Base-by-base conservation (phyloP, 768 basidiomycete genomes). In the Lepiota subincarnata region DNA sequence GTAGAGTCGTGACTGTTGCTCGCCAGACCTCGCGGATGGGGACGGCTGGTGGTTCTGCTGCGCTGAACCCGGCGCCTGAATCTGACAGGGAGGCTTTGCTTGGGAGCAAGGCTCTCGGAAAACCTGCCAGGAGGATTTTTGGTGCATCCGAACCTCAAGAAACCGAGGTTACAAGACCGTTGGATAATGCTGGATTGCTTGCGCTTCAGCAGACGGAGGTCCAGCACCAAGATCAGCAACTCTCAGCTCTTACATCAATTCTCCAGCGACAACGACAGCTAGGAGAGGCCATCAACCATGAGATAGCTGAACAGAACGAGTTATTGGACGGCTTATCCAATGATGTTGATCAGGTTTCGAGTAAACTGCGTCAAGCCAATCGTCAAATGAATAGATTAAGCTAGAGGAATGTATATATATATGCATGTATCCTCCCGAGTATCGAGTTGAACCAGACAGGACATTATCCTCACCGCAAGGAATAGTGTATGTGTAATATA, bases 251-350 rank as follows among this genome's bases (percentile, higher is more conserved):
- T 43, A 86, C 89, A 0, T 79, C 90, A 0, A 85, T 97, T 55
- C 74, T 98, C 38, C 82, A 83, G 60, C 79, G 94, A 35, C 95
- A 98, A 69, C 79, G 85, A 63, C 84, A 90, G 22, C 78, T 98
- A 10, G 96, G 94, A 16, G 75, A 87, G 54, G 92, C 92, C 6
- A 97, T 98, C 55, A 79, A 81, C 46, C 78, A 76, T 46, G 96
- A 98, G 69, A 83, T 98, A 58, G 76, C 74, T 10, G 69, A 82
- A 56, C 96, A 98, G 67, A 94, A 84, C 59, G 92, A 94, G 63
- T 68, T 95, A 69, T 69, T 98, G 62, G 92, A 97, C 64, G 81
- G 83, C 65, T 71, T 98, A 56, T 75, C 82, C 6, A 68, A 76
- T 38, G 86, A 91, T 13, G 87, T 96, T 28, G 92, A 95, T 65